Base-by-base conservation (phyloP, 768 basidiomycete genomes). In the Termitomyces sp. region DNA sequence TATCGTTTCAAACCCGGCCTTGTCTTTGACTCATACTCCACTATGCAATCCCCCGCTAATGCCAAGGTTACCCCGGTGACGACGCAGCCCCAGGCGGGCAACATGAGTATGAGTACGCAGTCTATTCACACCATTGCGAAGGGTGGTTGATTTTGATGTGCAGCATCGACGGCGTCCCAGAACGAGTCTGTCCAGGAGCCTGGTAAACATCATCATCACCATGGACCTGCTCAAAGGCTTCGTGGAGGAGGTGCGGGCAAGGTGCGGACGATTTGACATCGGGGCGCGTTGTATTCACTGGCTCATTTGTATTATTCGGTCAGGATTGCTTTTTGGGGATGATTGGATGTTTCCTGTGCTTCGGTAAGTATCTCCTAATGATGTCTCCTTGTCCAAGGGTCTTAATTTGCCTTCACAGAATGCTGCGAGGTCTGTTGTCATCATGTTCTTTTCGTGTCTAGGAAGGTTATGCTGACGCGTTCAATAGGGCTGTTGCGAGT, bases 241-340 rank as follows among this genome's bases (percentile, higher is more conserved):
- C 83, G 88, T 55, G 88, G 88, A 58, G 88, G 84, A 64, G 88
- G 87, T 59, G 86, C 81, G 45, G 86, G 65, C 30, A 87, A 81
- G 79, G 86, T 86, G 56, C 21, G 68, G 54, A 12, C n/a, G 7
- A 2, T 61, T 19, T 23, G 3, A n/a, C 7, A 60, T 55, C 35
- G 12, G 28, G 11, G 28, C 21, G 23, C 17, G 41, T 8, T 25
- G 17, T 6, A 34, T 16, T 11, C 17, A 52, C 11, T 30, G 17
- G 27, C 59, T 43, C 16, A 46, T 14, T 42, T 44, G 16, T 54
- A 7, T 28, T 40, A 17, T 30, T 23, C 54, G 19, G 40, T 21
- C 44, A 89, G 87, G 85, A 88, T 67, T 89, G 86, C 67, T 80
- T 87, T 72, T 52, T 90, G 27, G 84, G 76, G 19, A 52, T 79